Evolutionary conservation across 257 asterid species (phyloP).

Genomic region (Gentiana macrophylla): DNA sequence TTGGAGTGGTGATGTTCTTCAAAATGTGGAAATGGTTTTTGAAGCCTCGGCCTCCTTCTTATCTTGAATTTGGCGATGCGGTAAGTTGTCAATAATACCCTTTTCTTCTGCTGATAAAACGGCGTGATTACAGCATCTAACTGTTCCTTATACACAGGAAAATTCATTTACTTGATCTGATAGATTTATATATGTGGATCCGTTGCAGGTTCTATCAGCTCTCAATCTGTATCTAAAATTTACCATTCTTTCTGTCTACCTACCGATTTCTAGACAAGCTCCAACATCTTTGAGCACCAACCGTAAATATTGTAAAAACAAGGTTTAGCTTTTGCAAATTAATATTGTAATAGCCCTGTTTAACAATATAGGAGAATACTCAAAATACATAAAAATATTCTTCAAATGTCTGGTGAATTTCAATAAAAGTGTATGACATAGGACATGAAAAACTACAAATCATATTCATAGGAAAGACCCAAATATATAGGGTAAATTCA

Average conservation of each 20-base stretch:
- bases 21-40: slow-evolving; percentile 60
- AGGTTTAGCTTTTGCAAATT: slow-evolving; percentile 1
- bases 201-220: slow-evolving; percentile 72
- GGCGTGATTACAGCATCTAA: too few relatives aligned
- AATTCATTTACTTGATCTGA: too few relatives aligned
- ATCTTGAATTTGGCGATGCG: slow-evolving; percentile 81
- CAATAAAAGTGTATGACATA: too few relatives aligned
- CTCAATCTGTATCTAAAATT: slow-evolving; percentile 67
- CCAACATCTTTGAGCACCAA: too few relatives aligned
- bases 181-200: slow-evolving; percentile 6
- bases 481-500: too few relatives aligned
- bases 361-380: too few relatives aligned
- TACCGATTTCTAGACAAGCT: not conserved
- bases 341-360: too few relatives aligned
- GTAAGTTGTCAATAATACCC: slow-evolving; percentile 29
- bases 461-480: too few relatives aligned
- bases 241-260: slow-evolving; percentile 15
- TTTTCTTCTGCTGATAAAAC: not conserved
- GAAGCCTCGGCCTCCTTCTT: slow-evolving; percentile 84
- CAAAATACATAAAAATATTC: too few relatives aligned
- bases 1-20: slow-evolving; percentile 63
- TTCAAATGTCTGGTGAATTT: too few relatives aligned
- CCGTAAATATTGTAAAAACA: slow-evolving; percentile 14
- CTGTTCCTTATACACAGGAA: not conserved
- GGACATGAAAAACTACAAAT: too few relatives aligned